A percentile compares a stretch with the other conserved stretches of the same genome.
Conservation (phyloP, 768 basidiomycete species). For the Termitomyces sp. region DNA sequence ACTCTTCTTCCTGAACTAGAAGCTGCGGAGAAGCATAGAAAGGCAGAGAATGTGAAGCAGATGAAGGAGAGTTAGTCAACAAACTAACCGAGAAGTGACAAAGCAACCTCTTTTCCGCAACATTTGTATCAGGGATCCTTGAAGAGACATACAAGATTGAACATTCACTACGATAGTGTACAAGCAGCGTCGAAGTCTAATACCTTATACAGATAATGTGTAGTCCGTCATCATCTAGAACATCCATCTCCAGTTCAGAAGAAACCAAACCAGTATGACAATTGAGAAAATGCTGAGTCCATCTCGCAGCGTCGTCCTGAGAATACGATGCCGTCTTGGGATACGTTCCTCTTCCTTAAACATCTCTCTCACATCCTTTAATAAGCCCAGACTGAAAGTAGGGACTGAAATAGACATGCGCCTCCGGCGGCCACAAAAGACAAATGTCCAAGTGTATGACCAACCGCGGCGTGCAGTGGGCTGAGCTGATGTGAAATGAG, state of each 20-base stretch:
- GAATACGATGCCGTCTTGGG: constrained; percentile 22
- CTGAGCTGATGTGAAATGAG: constrained; percentile 35
- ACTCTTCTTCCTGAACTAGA: constrained; percentile 12
- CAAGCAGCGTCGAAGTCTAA: constrained; percentile 2
- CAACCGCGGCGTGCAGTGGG: constrained; percentile 18
- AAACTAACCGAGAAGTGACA: background rate
- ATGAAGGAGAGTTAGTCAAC: background rate
- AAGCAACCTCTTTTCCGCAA: background rate
- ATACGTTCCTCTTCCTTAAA: constrained; percentile 10
- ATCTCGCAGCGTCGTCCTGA: constrained; percentile 33
- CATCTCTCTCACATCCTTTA: constrained; percentile 15
- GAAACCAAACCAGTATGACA: constrained; percentile 27
- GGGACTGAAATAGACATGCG: constrained; percentile 47
- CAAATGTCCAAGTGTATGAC: constrained; percentile 50
- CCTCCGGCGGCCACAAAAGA: constrained; percentile 47
- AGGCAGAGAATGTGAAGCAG: background rate
- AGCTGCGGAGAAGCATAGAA: constrained; percentile 1
- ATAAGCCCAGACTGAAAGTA: constrained; percentile 12
- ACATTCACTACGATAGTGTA: constrained; percentile 1
- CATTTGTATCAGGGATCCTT: background rate
- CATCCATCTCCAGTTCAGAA: constrained; percentile 32
- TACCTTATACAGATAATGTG: background rate
- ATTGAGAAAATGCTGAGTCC: constrained; percentile 32
- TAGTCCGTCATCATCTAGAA: constrained; percentile 5
- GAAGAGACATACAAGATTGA: background rate